Base-by-base conservation (phyloP, 352 stramenopile genomes). In the Phytopythium litorale region DNA sequence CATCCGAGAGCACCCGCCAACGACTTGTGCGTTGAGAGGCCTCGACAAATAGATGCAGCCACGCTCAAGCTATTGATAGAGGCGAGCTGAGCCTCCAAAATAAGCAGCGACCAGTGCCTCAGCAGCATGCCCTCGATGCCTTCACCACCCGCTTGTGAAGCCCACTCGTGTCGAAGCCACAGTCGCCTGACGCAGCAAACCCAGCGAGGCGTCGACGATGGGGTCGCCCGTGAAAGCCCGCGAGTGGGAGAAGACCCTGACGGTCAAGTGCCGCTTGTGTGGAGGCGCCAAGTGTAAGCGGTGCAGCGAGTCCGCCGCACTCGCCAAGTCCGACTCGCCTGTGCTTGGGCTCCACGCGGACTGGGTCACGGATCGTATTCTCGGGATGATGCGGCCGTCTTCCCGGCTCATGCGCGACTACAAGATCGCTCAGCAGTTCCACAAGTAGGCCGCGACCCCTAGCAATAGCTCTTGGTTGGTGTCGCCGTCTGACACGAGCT, bases 381-480 rank as follows among this genome's bases (percentile, higher is more conserved):
- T 97, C 37, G 88, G 79, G n/a, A 97, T 96, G 87, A 95, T 97
- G 84, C 76, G 89, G 25, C 89, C 88, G 35, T 95, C 83, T 16
- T 90, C 84, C 21, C 60, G 84, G 21, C 75, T 97, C 35, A 94
- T 96, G 72, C 81, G 78, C 56, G 79, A 88, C 50, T 91, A 94
- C 66, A 67, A 88, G 60, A 88, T 94, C 53, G 82, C 75, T 2
- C 71, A 88, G 52, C 85, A 94, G 58, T 94, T 94, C 66, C 70
- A 89, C 58, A 87, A 87, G 84, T 93, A 52, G 35, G 71, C 66
- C 12, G 16, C 49, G 16, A 21, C n/a, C 12, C 28, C 19, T 9
- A 28, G 13, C 50, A 6, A 54, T 28, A n/a, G 4, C 0, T 56
- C 42, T 35, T 46, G 38, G 32, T 56, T 60, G 6, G 25, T 25